These are phyloP conservation scores for Pythium guiyangense DNA, from an alignment of 352 stramenopile species.

Conservation along the genomic window DNA sequence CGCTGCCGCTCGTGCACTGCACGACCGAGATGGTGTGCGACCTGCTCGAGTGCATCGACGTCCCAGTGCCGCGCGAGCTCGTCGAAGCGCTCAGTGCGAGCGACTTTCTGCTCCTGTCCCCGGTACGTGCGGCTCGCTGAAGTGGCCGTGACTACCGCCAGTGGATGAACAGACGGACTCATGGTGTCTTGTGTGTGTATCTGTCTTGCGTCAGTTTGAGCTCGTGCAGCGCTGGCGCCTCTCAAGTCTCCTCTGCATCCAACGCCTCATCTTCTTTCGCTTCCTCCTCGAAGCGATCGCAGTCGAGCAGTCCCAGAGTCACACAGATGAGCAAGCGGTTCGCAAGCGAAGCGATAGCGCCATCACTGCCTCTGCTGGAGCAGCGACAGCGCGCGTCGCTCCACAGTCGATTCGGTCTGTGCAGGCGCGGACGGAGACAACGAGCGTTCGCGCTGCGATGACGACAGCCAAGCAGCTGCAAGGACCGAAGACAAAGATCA, in stretches of 20 bases:
- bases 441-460: neutral
- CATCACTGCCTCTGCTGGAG: no score
- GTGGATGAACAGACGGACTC: no score
- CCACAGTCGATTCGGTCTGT: constrained; percentile 2
- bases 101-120: constrained; percentile 23
- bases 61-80: constrained; percentile 1
- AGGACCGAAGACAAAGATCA: neutral
- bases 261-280: constrained; percentile 56
- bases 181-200: neutral
- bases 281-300: constrained; percentile 38
- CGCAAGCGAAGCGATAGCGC: no score
- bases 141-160: no score
- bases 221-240: constrained; percentile 27
- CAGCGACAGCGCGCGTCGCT: neutral
- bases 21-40: constrained; percentile 4
- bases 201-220: constrained; percentile 25
- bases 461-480: neutral
- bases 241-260: constrained; percentile 40
- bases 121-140: constrained; percentile 25
- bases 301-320: constrained; percentile 10
- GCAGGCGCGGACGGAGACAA: constrained; percentile 1
- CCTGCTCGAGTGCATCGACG: constrained; percentile 12
- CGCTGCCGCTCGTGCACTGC: constrained; percentile 5
- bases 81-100: neutral
- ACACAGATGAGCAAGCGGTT: no score